These are phyloP conservation scores for Sporothrix schenckii DNA, from an alignment of 2,329 filamentous ascomycete genomes.

Conservation along the genomic window DNA sequence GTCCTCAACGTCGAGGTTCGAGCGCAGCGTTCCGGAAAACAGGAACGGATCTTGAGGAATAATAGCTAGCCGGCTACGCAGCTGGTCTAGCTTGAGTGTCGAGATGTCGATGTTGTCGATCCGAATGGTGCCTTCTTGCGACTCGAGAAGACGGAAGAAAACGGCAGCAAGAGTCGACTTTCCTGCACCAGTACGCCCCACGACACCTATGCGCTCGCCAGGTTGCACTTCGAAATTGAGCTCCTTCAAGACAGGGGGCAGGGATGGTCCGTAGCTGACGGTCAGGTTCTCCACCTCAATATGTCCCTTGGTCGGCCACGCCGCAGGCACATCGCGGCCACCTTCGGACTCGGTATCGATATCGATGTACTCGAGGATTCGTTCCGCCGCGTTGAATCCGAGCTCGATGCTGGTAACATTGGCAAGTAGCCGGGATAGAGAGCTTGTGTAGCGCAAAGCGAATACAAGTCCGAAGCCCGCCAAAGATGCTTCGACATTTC, in stretches of 20 bases:
- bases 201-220: constrained; percentile 66
- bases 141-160: constrained; percentile 61
- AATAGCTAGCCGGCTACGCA: constrained; percentile 64
- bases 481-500: constrained; percentile 45
- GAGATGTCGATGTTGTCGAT: constrained; percentile 58
- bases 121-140: constrained; percentile 48
- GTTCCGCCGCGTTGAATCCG: constrained; percentile 49
- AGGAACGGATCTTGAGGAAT: constrained; percentile 70
- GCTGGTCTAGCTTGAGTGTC: constrained; percentile 61
- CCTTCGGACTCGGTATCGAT: constrained; percentile 46
- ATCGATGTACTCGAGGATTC: constrained; percentile 50
- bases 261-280: constrained; percentile 44
- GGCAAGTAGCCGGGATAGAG: constrained; percentile 44
- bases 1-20: constrained; percentile 65
- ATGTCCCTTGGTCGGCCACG: constrained; percentile 49
- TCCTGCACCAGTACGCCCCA: constrained; percentile 67
- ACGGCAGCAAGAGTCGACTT: constrained; percentile 68
- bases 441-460: constrained; percentile 45
- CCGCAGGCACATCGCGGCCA: constrained; percentile 43
- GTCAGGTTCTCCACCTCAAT: constrained; percentile 48
- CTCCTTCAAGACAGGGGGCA: constrained; percentile 46
- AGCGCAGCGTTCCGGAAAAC: constrained; percentile 65
- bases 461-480: constrained; percentile 50
- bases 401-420: constrained; percentile 47
- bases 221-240: constrained; percentile 46